Evolutionary conservation across 306 rosid species (phyloP), one percentile per base, ranked within the genome.

Genomic region (Carpinus viminea): DNA sequence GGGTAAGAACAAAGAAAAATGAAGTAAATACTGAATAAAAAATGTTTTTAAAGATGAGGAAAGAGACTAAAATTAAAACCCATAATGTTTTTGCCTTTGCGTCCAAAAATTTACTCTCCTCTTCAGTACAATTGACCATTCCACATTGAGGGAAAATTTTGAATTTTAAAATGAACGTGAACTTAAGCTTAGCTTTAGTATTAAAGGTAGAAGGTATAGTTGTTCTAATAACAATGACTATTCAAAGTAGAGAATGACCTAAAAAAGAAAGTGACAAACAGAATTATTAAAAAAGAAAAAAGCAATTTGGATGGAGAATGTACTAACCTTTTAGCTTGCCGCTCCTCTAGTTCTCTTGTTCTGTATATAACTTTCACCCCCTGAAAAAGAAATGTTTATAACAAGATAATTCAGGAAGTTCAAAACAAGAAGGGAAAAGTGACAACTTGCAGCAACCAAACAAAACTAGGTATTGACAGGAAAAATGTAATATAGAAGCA

Each of bases 331-430:
- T 84, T 91, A 61, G 98, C 91, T 89, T 95, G 99, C 73, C 85
- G 90, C 84, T 95, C 99, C 83, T 95, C 99, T 70, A 95, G 83
- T 79, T 91, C 99, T 83, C 43, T 86, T 24, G 99, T 95, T 84
- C 99, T 89, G 83, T 76, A 88, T 80, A 95, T 84, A 82, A 95
- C 89, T 86, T 89, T 87, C 55, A 95, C 99, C 36, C n/a, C 99
- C 99, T 95, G 85, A 73, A 59, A 56, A 57, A 86, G 31, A 12
- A 11, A 43, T 20, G 36, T 66, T 45, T 72, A 75, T 76, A 72
- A 73, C 57, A 74, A 73, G 61, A 76, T n/a, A 34, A 43, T 59
- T 47, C 47, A 57, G 20, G 68, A 65, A 50, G 16, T 17, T 45
- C 36, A 34, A 36, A 74, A 57, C 21, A 4, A 24, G 15, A 43